Evolutionary conservation across 2,329 filamentous ascomycete species (phyloP), one percentile per base, ranked within the genome.

Genomic region (Helotiales sp.): DNA sequence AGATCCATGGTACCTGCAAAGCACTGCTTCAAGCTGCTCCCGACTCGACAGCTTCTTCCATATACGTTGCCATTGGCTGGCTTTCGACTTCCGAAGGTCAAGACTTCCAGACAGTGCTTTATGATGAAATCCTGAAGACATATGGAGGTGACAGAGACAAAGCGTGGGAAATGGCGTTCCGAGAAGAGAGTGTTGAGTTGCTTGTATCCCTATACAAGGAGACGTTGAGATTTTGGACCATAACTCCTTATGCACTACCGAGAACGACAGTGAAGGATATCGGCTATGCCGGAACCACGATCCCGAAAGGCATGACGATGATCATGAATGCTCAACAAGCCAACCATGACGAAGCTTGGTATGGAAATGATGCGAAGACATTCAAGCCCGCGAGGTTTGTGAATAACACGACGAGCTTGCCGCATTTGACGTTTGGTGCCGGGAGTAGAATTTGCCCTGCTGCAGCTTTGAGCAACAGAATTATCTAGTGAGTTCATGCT

Each of bases 251-350:
- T 36, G 65, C 65, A 0, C 57, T 59, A 4, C 62, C 62, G 2
- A 55, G 66, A 10, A 61, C 57, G 12, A 63, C 66, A 2, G 56
- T 56, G 17, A 54, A 22, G 22, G 63, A 66, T 34, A 58, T 67
- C 53, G 10, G 17, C 15, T 63, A 63, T 50, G 47, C 55, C 6
- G 54, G 52, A n/a, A 47, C 52, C 10, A 30, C 61, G 29, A 61
- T 68, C 24, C 66, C 65, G 2, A 64, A 63, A 34, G 66, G 66
- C 8, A 63, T 60, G 29, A 63, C 66, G 3, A 59, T 68, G 52
- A 63, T 67, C 47, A 63, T 68, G 65, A 68, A 67, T 52, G 66
- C 65, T 12, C 66, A 68, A 33, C 56, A 62, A 40, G 66, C 59
- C 10, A 66, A 67, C 52, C 66, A 63, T 50, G 66, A 67, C 57